Evolutionary conservation across 164 flowering plant species (phyloP).

Genomic region (Aristolochia fimbriata): DNA sequence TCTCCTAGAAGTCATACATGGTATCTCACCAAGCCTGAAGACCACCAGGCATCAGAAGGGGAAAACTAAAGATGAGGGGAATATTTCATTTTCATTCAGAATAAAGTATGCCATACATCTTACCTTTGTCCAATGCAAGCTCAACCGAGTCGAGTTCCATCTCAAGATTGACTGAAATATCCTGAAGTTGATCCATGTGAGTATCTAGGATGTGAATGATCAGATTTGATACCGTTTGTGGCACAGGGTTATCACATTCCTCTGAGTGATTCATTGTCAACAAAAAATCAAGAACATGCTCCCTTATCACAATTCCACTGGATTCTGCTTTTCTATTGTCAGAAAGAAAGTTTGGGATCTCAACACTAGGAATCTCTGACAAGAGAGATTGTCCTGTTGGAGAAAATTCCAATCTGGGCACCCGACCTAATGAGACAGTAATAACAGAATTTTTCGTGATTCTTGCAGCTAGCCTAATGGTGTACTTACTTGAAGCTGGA

Average conservation of each 20-base stretch:
- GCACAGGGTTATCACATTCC: conserved; percentile 98
- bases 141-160: conserved; percentile 86
- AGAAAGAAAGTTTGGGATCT: conserved; percentile 32
- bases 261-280: conserved; percentile 97
- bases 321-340: conserved; percentile 30
- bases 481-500: conserved; percentile 71
- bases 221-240: conserved; percentile 69
- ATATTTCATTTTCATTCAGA: too few relatives aligned
- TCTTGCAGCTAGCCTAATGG: conserved; percentile 81
- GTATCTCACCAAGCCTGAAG: too few relatives aligned
- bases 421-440: conserved; percentile 89
- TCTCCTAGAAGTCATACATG: too few relatives aligned
- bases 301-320: conserved; percentile 61
- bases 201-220: conserved; percentile 87
- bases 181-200: conserved; percentile 92
- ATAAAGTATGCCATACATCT: too few relatives aligned
- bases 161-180: conserved; percentile 85
- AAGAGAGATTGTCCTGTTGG: conserved; percentile 69
- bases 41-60: too few relatives aligned
- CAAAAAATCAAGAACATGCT: conserved; percentile 91
- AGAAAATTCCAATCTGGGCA: conserved; percentile 90
- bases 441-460: conserved; percentile 80
- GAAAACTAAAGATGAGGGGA: too few relatives aligned
- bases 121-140: conserved; percentile 88
- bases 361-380: conserved; percentile 85